Evolutionary conservation across 1,139 yeast genomes (phyloP).

Genomic region (Candida mesenterica): DNA sequence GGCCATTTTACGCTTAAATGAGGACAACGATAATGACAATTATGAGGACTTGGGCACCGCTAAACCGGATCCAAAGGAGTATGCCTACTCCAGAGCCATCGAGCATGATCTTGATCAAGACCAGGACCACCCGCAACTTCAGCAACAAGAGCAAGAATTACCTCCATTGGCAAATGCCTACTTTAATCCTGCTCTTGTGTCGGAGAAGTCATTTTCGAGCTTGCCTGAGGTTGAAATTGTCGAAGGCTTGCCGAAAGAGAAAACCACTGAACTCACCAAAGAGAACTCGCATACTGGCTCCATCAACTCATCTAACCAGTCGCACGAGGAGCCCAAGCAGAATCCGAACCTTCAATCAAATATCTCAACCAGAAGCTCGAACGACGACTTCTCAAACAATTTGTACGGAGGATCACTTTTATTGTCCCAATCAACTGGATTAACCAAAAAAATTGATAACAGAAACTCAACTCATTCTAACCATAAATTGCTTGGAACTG

Average conservation of each 20-base stretch:
- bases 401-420: slow-evolving; percentile 45
- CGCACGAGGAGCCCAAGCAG: not conserved
- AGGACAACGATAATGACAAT: slow-evolving; percentile 16
- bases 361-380: slow-evolving; percentile 21
- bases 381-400: slow-evolving; percentile 33
- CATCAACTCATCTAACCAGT: not conserved
- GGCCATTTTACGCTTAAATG: slow-evolving; percentile 39
- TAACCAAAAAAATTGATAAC: slow-evolving; percentile 37
- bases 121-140: slow-evolving; percentile 2
- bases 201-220: slow-evolving; percentile 3
- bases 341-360: not conserved
- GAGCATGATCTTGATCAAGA: slow-evolving; percentile 1
- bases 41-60: slow-evolving; percentile 14
- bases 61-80: too few relatives aligned
- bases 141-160: too few relatives aligned
- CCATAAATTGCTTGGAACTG: slow-evolving; percentile 12
- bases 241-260: slow-evolving; percentile 5
- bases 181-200: too few relatives aligned
- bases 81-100: not conserved
- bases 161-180: too few relatives aligned
- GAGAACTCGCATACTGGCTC: not conserved
- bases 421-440: slow-evolving; percentile 47
- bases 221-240: slow-evolving; percentile 4
- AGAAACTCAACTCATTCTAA: slow-evolving; percentile 12
- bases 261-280: not conserved